These are phyloP conservation scores for Lentinula edodes DNA, from an alignment of 768 basidiomycete genomes.

Conservation along the genomic window DNA sequence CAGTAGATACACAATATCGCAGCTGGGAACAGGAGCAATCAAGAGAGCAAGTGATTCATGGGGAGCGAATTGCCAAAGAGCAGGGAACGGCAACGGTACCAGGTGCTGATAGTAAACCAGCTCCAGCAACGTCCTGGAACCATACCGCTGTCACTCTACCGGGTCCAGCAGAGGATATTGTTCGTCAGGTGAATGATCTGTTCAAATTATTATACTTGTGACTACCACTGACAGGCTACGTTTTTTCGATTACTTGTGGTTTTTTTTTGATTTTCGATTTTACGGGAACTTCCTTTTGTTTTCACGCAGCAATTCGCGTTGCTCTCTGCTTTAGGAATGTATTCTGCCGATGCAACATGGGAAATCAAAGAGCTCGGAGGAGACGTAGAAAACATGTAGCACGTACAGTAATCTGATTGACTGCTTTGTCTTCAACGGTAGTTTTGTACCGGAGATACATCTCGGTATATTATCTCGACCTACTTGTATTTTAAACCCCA, in stretches of 20 bases:
- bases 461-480: too few relatives aligned
- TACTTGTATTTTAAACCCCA: too few relatives aligned
- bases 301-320: background rate
- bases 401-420: too few relatives aligned
- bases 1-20: too few relatives aligned
- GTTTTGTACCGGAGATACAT: too few relatives aligned
- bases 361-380: background rate
- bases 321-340: background rate
- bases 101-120: too few relatives aligned
- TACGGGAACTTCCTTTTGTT: background rate
- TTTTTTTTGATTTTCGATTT: background rate
- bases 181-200: background rate
- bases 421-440: too few relatives aligned
- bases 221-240: background rate
- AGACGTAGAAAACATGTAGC: background rate
- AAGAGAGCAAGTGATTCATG: background rate
- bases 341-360: conserved; percentile 1
- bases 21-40: background rate
- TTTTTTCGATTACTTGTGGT: background rate
- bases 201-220: too few relatives aligned
- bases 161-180: background rate
- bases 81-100: too few relatives aligned
- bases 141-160: too few relatives aligned
- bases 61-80: too few relatives aligned
- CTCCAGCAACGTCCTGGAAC: too few relatives aligned